These are phyloP conservation scores for Lactarius hatsudake DNA, from an alignment of 768 basidiomycete species.

Conservation along the genomic window DNA sequence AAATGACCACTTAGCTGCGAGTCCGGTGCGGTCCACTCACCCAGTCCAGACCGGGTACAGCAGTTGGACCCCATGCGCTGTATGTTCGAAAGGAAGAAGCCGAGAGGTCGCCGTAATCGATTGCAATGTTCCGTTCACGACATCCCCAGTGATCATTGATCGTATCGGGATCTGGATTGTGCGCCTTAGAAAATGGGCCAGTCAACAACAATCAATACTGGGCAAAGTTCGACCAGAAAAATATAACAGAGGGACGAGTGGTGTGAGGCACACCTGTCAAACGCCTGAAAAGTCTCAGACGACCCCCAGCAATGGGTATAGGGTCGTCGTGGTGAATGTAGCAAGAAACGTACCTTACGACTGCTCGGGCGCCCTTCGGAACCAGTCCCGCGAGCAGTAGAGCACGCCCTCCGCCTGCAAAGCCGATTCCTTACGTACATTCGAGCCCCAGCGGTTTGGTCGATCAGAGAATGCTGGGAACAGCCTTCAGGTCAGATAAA, in stretches of 20 bases:
- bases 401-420: background rate
- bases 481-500: background rate
- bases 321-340: background rate
- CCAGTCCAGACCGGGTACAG: background rate
- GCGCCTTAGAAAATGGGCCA: background rate
- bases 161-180: background rate
- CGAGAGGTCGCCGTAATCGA: constrained; percentile 1
- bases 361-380: background rate
- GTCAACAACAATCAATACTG: background rate
- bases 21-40: background rate
- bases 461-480: background rate
- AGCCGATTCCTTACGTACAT: background rate
- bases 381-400: background rate
- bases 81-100: background rate
- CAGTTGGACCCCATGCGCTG: background rate
- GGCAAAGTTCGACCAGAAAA: background rate
- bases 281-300: background rate
- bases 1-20: background rate
- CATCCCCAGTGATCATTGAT: background rate
- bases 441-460: background rate
- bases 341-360: constrained; percentile 1
- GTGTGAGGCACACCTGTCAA: background rate
- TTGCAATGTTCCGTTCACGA: background rate
- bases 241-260: background rate
- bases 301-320: background rate